Evolutionary conservation across 169 alveolate genomes (phyloP).

Genomic region (Cryptosporidium ryanae): DNA sequence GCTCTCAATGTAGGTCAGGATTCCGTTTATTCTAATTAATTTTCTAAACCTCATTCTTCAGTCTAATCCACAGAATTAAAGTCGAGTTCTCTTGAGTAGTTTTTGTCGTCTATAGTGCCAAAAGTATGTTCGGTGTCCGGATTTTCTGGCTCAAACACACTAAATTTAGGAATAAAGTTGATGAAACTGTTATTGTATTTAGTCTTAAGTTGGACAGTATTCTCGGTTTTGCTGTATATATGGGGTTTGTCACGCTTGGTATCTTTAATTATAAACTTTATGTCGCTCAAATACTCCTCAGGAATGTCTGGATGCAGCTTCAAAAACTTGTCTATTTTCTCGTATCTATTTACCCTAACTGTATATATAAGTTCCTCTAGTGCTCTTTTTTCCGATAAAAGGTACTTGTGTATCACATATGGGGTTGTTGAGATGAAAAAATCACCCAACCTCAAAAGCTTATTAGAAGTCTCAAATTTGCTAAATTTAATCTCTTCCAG

Average conservation of each 20-base stretch:
- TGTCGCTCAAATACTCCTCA: constrained; percentile 8
- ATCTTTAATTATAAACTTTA: constrained; percentile 29
- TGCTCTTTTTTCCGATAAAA: constrained; percentile 48
- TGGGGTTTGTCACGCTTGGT: constrained; percentile 11
- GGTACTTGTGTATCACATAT: constrained; percentile 34
- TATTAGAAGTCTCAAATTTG: constrained; percentile 39
- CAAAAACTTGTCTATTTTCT: constrained; percentile 20
- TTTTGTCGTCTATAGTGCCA: too few species aligned
- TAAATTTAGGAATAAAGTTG: constrained; percentile 14
- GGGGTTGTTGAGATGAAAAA: constrained; percentile 39
- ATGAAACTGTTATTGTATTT: background rate
- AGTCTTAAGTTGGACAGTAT: background rate
- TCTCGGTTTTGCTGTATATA: too few species aligned
- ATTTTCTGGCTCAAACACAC: constrained; percentile 5
- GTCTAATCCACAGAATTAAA: constrained; percentile 26
- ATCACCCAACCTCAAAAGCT: constrained; percentile 56
- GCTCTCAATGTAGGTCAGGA: constrained; percentile 34
- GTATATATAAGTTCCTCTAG: constrained; percentile 6
- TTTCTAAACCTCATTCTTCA: constrained; percentile 5
- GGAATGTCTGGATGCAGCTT: constrained; percentile 40
- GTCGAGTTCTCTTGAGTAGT: background rate
- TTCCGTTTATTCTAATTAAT: constrained; percentile 43
- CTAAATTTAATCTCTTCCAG: constrained; percentile 18
- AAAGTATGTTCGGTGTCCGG: background rate
- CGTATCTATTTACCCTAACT: constrained; percentile 20